These are phyloP conservation scores for Aspergillus ustus DNA, from an alignment of 2,329 filamentous ascomycete genomes.

Conservation along the genomic window DNA sequence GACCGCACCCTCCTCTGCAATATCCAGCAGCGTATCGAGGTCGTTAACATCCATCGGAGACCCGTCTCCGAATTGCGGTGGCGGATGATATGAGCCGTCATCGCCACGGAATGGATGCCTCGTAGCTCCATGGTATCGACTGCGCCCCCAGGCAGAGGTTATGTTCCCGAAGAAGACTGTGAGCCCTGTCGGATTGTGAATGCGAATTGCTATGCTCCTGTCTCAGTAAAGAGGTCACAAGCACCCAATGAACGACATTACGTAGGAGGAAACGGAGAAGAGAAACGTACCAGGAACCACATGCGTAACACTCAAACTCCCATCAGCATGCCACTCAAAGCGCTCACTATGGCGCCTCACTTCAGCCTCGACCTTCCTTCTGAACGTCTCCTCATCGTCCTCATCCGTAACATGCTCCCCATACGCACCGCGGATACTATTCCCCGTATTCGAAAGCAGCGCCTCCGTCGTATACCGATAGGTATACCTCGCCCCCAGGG, in stretches of 20 bases:
- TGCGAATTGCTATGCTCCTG: not conserved
- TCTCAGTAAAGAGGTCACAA: not conserved
- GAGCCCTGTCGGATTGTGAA: not conserved
- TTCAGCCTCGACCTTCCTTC: not conserved
- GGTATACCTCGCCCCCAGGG: not conserved
- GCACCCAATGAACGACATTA: not conserved
- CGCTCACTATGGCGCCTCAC: not conserved
- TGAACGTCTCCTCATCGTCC: not conserved
- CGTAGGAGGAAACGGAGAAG: too few species aligned
- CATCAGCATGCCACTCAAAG: not conserved
- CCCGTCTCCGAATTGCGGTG: constrained; percentile 3
- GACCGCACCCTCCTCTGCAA: not conserved
- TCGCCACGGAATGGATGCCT: not conserved
- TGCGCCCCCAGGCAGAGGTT: not conserved
- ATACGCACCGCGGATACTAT: not conserved
- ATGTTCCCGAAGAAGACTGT: constrained; percentile 2
- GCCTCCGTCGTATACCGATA: not conserved
- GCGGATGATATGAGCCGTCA: not conserved
- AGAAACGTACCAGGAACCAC: not conserved
- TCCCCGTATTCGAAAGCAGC: not conserved
- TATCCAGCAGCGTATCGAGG: not conserved
- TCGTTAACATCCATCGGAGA: not conserved
- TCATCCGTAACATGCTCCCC: not conserved
- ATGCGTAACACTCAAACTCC: not conserved
- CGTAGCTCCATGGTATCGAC: not conserved